Evolutionary conservation across 192 early-diverging fungal species (phyloP).

Genomic region (Podila verticillata): DNA sequence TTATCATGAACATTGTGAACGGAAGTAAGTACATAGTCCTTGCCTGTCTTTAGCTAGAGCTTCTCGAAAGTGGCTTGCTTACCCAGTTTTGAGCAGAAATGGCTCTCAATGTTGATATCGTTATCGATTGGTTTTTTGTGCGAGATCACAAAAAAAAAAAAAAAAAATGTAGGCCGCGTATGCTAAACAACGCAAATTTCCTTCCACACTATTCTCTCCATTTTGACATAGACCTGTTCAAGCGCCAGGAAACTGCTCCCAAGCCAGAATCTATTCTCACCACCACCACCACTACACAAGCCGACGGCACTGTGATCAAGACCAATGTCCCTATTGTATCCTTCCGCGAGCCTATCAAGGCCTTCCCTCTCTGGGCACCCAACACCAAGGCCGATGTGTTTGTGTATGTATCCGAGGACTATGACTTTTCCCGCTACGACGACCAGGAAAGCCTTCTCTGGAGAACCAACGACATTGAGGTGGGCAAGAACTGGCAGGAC

Average conservation of each 20-base stretch:
- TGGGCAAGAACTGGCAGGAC: constrained; percentile 54
- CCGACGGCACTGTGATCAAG: constrained; percentile 18
- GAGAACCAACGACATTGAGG: constrained; percentile 48
- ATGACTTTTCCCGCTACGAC: constrained; percentile 53
- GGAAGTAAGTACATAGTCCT: not conserved
- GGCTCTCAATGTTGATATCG: no score
- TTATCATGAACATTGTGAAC: not conserved
- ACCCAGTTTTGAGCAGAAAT: no score
- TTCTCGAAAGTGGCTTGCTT: no score
- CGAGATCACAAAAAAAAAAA: no score
- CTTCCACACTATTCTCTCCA: not conserved
- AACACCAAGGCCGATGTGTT: constrained; percentile 49
- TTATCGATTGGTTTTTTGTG: no score
- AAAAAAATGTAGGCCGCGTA: not conserved
- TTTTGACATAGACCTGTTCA: constrained; percentile 12
- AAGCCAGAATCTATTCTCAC: constrained; percentile 15
- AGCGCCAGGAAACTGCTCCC: constrained; percentile 13
- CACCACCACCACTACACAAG: not conserved
- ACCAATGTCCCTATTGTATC: not conserved
- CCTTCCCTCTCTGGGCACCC: constrained; percentile 32
- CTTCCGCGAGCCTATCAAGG: constrained; percentile 10
- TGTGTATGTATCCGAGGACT: constrained; percentile 59
- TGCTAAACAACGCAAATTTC: not conserved
- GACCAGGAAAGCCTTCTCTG: constrained; percentile 53
- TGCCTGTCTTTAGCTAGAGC: not conserved